These are phyloP conservation scores for Chamaecyparis obtusa DNA, from an alignment of 75 land plant species.

Conservation along the genomic window DNA sequence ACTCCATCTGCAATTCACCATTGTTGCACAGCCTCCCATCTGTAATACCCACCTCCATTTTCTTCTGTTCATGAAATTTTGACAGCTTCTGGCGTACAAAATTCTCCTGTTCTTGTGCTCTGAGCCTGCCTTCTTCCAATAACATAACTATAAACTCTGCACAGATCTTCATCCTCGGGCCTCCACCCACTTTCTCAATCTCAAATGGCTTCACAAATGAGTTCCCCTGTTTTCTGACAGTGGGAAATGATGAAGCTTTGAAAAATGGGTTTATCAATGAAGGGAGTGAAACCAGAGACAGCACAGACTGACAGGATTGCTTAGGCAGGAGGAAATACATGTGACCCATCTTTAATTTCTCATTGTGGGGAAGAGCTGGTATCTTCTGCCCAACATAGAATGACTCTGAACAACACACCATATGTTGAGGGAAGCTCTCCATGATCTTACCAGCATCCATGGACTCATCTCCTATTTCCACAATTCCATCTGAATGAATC, in stretches of 20 bases:
- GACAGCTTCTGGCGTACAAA: too few species aligned
- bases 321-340: conserved; percentile 53
- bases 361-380: conserved; percentile 25
- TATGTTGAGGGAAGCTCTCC: conserved; percentile 33
- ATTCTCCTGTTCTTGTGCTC: neutral
- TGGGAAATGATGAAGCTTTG: neutral
- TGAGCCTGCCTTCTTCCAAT: conserved; percentile 11
- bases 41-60: too few species aligned
- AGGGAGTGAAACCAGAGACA: conserved; percentile 34
- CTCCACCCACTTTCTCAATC: conserved; percentile 24
- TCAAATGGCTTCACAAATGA: conserved; percentile 28
- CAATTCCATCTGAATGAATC: conserved; percentile 25
- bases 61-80: neutral
- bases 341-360: conserved; percentile 37
- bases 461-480: conserved; percentile 29
- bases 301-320: conserved; percentile 36
- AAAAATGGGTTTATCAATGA: conserved; percentile 12
- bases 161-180: conserved; percentile 29
- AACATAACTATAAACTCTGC: conserved; percentile 40
- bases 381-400: conserved; percentile 55
- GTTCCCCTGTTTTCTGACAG: neutral
- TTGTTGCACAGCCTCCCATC: too few species aligned
- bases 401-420: conserved; percentile 47
- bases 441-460: conserved; percentile 29
- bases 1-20: too few species aligned